Evolutionary conservation across 2,329 filamentous ascomycete genomes (phyloP).

Genomic region (Fusarium marasasianum): DNA sequence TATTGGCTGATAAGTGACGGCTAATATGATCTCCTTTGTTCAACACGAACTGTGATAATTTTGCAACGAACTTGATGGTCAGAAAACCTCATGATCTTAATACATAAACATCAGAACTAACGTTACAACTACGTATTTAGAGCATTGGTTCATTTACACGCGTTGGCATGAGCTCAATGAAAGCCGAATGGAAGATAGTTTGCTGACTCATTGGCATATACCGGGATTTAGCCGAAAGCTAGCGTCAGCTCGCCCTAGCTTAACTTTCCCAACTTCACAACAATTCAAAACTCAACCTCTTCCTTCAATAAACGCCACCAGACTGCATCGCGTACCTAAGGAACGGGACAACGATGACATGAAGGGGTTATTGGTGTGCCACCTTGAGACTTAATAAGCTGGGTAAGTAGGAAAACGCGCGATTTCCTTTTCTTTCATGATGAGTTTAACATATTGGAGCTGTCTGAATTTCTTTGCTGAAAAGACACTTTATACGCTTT

Average conservation of each 20-base stretch:
- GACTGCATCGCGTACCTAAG: conserved; percentile 3
- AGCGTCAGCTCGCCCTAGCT: conserved; percentile 19
- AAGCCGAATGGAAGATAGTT: neutral
- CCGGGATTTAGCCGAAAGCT: conserved; percentile 34
- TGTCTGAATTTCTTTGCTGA: conserved; percentile 76
- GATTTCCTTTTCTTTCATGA: conserved; percentile 48
- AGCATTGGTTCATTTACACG: neutral
- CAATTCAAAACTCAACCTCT: conserved; percentile 17
- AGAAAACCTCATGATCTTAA: neutral
- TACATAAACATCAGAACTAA: neutral
- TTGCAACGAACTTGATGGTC: neutral
- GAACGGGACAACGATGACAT: conserved; percentile 16
- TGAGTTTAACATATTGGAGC: conserved; percentile 75
- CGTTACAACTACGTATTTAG: too few species aligned
- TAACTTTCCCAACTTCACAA: conserved; percentile 21
- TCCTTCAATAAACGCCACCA: conserved; percentile 5
- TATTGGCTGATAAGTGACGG: neutral
- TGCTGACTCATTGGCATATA: neutral
- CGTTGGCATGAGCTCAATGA: neutral
- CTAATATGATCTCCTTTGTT: neutral
- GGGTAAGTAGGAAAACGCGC: conserved; percentile 38
- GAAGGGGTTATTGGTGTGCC: neutral
- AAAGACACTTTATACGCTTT: conserved; percentile 67
- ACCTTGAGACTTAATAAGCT: neutral
- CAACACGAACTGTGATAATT: neutral